These are phyloP conservation scores for Ophiosphaerella herpotricha DNA, from an alignment of 2,329 filamentous ascomycete species.

Conservation along the genomic window DNA sequence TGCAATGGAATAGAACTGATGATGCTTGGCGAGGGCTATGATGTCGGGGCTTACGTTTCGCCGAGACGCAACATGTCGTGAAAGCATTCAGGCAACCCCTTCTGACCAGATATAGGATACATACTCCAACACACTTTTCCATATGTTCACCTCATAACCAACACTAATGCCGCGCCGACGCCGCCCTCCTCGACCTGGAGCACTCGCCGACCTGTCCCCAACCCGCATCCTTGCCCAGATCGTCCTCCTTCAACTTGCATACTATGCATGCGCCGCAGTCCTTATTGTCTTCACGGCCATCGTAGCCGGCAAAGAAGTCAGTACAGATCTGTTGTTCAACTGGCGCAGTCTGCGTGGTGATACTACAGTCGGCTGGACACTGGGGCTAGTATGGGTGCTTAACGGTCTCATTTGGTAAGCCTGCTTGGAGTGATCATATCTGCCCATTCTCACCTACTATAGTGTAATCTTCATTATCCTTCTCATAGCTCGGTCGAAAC, in stretches of 20 bases:
- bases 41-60: slow-evolving; percentile 24
- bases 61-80: slow-evolving; percentile 15
- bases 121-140: slow-evolving; percentile 12
- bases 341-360: slow-evolving; percentile 69
- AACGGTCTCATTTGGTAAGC: slow-evolving; percentile 67
- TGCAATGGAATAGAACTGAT: slow-evolving; percentile 11
- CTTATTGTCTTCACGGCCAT: slow-evolving; percentile 71
- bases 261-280: slow-evolving; percentile 65
- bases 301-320: slow-evolving; percentile 65
- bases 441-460: slow-evolving; percentile 18
- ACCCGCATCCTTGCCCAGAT: slow-evolving; percentile 71
- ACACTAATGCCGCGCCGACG: slow-evolving; percentile 60
- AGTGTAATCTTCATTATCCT: slow-evolving; percentile 84
- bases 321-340: slow-evolving; percentile 63
- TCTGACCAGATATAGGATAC: slow-evolving; percentile 1
- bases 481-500: slow-evolving; percentile 85
- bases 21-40: slow-evolving; percentile 29
- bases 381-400: slow-evolving; percentile 70
- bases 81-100: slow-evolving; percentile 23
- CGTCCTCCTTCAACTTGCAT: slow-evolving; percentile 65
- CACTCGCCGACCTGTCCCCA: slow-evolving; percentile 68
- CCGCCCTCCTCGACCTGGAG: slow-evolving; percentile 67
- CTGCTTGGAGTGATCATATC: background rate
- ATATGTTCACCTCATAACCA: slow-evolving; percentile 24
- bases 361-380: slow-evolving; percentile 71